These are phyloP conservation scores for Kodamaea alishanica DNA, from an alignment of 1,139 yeast genomes.

Conservation along the genomic window DNA sequence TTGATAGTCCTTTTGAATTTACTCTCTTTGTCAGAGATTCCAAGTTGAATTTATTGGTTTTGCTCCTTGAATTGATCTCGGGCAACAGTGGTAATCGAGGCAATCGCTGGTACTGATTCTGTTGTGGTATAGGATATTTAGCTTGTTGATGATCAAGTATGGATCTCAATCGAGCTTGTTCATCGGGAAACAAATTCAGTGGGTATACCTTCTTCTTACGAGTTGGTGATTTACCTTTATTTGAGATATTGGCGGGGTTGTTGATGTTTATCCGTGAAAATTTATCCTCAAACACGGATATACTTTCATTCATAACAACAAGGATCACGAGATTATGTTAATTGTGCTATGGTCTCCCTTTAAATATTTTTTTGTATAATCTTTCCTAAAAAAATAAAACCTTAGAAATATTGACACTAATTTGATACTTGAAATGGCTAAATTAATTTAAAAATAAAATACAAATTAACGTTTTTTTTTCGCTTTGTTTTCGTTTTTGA, in stretches of 20 bases:
- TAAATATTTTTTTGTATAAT: too few species aligned
- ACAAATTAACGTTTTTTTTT: too few species aligned
- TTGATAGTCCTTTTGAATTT: too few species aligned
- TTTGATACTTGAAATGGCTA: too few species aligned
- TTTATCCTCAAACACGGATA: slow-evolving; percentile 22
- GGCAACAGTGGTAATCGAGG: slow-evolving; percentile 11
- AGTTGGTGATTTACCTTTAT: slow-evolving; percentile 15
- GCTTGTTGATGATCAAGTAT: not conserved
- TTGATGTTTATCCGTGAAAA: slow-evolving; percentile 26
- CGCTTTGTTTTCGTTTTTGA: too few species aligned
- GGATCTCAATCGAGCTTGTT: slow-evolving; percentile 6
- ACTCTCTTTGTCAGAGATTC: not conserved
- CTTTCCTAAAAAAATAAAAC: too few species aligned
- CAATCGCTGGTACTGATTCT: slow-evolving; percentile 3
- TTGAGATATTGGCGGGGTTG: slow-evolving; percentile 4
- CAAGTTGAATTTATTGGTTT: not conserved
- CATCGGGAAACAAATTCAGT: slow-evolving; percentile 19
- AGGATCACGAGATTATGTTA: too few species aligned
- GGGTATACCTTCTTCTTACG: slow-evolving; percentile 23
- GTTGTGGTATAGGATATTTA: slow-evolving; percentile 7
- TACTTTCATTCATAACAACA: slow-evolving; percentile 7
- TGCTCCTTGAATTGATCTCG: slow-evolving; percentile 1
- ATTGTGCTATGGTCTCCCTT: too few species aligned
- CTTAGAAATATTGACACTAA: too few species aligned
- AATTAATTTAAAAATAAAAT: too few species aligned